phyloP scores from a whole-genome alignment of 768 basidiomycete species.

The Russula foetens region DNA sequence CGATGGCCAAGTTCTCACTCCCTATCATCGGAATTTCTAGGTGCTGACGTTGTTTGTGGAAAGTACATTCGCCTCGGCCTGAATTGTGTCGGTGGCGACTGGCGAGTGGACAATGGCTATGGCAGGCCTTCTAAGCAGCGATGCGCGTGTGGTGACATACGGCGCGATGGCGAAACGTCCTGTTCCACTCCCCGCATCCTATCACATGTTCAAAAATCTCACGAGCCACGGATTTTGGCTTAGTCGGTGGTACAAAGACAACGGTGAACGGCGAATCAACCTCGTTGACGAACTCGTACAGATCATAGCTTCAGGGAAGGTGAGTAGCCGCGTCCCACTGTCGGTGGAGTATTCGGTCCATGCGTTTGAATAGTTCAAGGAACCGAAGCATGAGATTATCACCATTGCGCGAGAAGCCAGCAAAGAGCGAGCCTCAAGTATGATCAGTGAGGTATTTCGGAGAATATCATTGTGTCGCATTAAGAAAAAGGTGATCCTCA shows the following conservation, averaged over 20 bases:
- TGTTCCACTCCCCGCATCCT: constrained; percentile 56
- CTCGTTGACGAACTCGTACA: constrained; percentile 1
- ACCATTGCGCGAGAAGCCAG: constrained; percentile 34
- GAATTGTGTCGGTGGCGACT: constrained; percentile 54
- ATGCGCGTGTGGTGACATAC: constrained; percentile 76
- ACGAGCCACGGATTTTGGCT: constrained; percentile 62
- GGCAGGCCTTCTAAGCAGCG: too few species aligned
- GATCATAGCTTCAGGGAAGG: constrained; percentile 10
- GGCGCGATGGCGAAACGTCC: constrained; percentile 88
- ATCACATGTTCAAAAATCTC: constrained; percentile 82
- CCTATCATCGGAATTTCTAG: background rate
- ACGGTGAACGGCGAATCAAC: too few species aligned
- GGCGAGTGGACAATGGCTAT: constrained; percentile 63
- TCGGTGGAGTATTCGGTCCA: background rate
- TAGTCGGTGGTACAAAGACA: too few species aligned
- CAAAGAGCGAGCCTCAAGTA: constrained; percentile 31
- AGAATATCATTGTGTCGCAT: constrained; percentile 30
- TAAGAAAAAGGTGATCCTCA: constrained; percentile 45
- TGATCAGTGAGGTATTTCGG: constrained; percentile 29
- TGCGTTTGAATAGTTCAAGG: constrained; percentile 45
- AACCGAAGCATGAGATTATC: constrained; percentile 63
- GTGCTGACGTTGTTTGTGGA: background rate
- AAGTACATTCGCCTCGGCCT: constrained; percentile 40
- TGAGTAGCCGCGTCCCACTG: background rate
- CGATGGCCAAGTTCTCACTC: constrained; percentile 43